Percentiles rank a stretch among this genome's conserved stretches.
phyloP scores from a whole-genome alignment of 306 rosid species.

The Cicer yamashitae region DNA sequence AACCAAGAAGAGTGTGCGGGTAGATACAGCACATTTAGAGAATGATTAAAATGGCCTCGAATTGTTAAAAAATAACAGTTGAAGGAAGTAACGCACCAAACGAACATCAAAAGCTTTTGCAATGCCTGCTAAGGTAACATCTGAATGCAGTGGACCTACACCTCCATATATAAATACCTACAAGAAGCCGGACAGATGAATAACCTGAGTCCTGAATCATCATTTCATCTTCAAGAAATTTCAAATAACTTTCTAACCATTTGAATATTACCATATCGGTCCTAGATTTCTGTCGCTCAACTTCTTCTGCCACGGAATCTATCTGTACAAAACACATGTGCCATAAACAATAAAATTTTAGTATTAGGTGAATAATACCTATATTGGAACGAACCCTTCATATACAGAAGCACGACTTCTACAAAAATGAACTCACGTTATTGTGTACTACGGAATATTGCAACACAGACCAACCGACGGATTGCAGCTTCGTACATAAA shows the following conservation, averaged over 20 bases:
- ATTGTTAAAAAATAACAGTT: conserved; percentile 22
- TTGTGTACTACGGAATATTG: conserved; percentile 72
- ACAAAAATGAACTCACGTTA: conserved; percentile 70
- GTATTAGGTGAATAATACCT: conserved; percentile 23
- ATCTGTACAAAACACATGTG: conserved; percentile 60
- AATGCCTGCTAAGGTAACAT: conserved; percentile 85
- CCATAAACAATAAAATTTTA: conserved; percentile 39
- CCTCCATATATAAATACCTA: conserved; percentile 95
- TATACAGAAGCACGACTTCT: conserved; percentile 28
- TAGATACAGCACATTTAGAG: conserved; percentile 16
- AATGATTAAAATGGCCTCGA: conserved; percentile 14
- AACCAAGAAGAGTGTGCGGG: conserved; percentile 12
- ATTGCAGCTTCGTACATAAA: conserved; percentile 72
- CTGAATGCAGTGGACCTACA: conserved; percentile 92
- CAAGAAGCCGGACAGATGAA: conserved; percentile 42
- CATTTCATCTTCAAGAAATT: conserved; percentile 33
- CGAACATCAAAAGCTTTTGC: conserved; percentile 96
- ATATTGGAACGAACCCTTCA: conserved; percentile 10
- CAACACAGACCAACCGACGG: conserved; percentile 83
- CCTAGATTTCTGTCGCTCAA: conserved; percentile 67
- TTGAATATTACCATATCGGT: conserved; percentile 71
- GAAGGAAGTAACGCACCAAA: conserved; percentile 67
- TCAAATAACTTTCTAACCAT: conserved; percentile 35
- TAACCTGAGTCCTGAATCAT: conserved; percentile 27
- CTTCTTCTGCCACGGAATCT: conserved; percentile 95